phyloP scores from a whole-genome alignment of 305 asterid species.

The Solanum hybrid region DNA sequence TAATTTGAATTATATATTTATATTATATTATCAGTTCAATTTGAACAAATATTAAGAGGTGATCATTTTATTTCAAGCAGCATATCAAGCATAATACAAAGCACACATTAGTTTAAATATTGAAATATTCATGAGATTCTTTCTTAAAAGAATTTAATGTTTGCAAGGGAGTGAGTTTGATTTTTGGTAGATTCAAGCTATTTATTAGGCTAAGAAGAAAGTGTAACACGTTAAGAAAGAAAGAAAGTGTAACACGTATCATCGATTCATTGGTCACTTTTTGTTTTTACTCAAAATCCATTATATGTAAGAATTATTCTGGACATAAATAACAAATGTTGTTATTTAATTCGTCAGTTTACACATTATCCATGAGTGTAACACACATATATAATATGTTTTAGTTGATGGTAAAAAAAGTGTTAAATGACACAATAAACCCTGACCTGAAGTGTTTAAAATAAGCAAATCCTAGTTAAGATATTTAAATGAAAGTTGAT shows the following conservation, averaged over 20 bases:
- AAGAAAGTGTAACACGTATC: neutral
- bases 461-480: fast-evolving
- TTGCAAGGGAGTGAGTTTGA: neutral
- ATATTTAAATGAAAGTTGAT: no score
- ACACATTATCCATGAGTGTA: fast-evolving
- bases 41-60: neutral
- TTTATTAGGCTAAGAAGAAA: neutral
- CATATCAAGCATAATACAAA: neutral
- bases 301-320: no score
- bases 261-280: neutral
- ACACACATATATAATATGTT: no score
- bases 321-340: no score
- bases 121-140: neutral
- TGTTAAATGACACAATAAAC: neutral
- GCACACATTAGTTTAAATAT: no score
- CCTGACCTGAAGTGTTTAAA: neutral
- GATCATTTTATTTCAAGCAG: neutral
- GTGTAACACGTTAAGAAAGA: neutral
- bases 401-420: neutral
- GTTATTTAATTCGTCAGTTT: neutral
- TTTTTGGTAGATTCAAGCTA: neutral
- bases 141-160: neutral
- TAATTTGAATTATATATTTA: neutral
- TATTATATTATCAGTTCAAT: neutral
- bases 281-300: no score